phyloP scores from a whole-genome alignment of 108 stramenopile genomes.

The Nitzschia palea region DNA sequence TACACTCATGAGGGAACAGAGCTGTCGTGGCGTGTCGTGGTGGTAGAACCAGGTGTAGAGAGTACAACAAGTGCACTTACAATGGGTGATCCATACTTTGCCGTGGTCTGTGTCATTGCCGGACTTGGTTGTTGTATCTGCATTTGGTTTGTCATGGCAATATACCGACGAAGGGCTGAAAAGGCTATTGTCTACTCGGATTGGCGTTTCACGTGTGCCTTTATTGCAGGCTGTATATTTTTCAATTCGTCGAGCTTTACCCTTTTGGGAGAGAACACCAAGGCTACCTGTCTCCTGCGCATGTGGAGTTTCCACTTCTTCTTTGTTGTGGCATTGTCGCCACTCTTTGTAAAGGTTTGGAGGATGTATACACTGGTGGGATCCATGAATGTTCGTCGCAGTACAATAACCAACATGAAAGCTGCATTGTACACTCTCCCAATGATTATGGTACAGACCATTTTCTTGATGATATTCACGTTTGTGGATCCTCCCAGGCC shows the following conservation, averaged over 20 bases:
- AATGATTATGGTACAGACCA: conserved; percentile 24
- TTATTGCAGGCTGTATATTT: conserved; percentile 38
- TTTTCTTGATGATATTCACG: conserved; percentile 33
- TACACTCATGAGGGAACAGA: background rate
- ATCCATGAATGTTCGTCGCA: background rate
- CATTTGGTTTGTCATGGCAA: conserved; percentile 6
- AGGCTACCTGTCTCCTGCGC: conserved; percentile 33
- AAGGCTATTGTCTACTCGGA: conserved; percentile 28
- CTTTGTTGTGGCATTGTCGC: conserved; percentile 31
- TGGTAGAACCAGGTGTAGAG: conserved; percentile 22
- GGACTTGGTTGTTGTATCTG: conserved; percentile 26
- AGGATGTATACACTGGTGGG: conserved; percentile 40
- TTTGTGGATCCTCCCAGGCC: conserved; percentile 35
- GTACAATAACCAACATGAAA: conserved; percentile 22
- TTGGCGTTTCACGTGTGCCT: conserved; percentile 47
- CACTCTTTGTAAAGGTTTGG: conserved; percentile 48
- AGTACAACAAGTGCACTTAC: conserved; percentile 10
- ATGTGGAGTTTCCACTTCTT: conserved; percentile 48
- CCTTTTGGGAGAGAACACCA: conserved; percentile 33
- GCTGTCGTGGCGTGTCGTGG: conserved; percentile 30
- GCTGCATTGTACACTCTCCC: conserved; percentile 31
- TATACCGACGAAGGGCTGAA: conserved; percentile 25
- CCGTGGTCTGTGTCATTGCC: conserved; percentile 19
- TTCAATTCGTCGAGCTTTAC: conserved; percentile 34
- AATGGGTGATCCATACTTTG: conserved; percentile 20